These are phyloP conservation scores for Pecoramyces ruminantium DNA, from an alignment of 192 early-diverging fungal species.

Conservation along the genomic window DNA sequence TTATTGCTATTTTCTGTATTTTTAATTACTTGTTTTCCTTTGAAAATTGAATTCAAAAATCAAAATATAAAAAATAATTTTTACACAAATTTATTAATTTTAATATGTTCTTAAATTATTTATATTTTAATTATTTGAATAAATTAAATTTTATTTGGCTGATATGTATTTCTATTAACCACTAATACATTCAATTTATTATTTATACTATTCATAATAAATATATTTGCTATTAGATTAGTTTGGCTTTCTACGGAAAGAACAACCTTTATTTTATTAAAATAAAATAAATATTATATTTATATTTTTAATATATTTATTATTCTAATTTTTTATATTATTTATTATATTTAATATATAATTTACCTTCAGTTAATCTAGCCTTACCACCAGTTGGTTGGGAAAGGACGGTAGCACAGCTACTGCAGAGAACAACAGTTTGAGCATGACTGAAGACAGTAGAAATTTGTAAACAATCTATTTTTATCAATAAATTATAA, in stretches of 20 bases:
- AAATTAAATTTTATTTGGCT: background rate
- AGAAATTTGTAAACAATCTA: constrained; percentile 90
- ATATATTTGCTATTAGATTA: background rate
- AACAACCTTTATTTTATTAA: background rate
- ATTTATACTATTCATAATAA: background rate
- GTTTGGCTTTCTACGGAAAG: background rate
- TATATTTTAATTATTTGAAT: background rate
- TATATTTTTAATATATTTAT: too few species aligned
- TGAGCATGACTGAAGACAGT: constrained; percentile 99
- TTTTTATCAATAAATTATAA: too few species aligned
- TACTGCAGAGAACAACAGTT: constrained; percentile 90
- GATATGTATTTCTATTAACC: background rate
- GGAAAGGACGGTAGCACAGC: constrained; percentile 92
- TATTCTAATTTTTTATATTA: too few species aligned
- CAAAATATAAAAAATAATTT: too few species aligned
- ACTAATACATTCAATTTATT: background rate
- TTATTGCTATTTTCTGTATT: background rate
- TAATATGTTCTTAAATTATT: too few species aligned
- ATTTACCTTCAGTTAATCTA: background rate
- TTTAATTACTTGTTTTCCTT: background rate
- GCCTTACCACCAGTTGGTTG: constrained; percentile 87
- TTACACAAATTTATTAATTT: too few species aligned
- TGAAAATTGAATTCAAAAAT: too few species aligned
- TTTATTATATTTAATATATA: too few species aligned
- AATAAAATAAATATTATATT: too few species aligned